Percentiles rank a stretch among this genome's conserved stretches.
These are phyloP conservation scores for Dactylella cylindrospora DNA, from an alignment of 2,329 filamentous ascomycete genomes.

Conservation along the genomic window DNA sequence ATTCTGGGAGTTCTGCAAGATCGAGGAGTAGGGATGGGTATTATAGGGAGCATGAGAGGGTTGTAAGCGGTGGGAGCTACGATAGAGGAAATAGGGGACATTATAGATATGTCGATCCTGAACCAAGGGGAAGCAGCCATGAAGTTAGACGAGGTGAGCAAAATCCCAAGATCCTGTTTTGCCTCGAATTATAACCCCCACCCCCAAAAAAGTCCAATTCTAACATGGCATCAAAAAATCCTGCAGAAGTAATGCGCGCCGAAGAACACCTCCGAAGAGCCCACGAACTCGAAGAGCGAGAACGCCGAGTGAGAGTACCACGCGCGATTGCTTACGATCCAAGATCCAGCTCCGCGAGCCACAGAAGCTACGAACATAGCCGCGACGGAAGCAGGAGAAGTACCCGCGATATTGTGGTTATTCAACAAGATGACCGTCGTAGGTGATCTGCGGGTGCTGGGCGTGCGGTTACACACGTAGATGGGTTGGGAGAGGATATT, in stretches of 20 bases:
- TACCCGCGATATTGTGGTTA: slow-evolving; percentile 28
- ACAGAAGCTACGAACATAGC: slow-evolving; percentile 36
- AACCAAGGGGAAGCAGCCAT: slow-evolving; percentile 17
- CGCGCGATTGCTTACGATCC: slow-evolving; percentile 43
- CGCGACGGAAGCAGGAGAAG: slow-evolving; percentile 29
- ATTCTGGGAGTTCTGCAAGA: slow-evolving; percentile 38
- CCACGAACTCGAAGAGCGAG: slow-evolving; percentile 33
- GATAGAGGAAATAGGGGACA: slow-evolving; percentile 39
- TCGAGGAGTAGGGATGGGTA: slow-evolving; percentile 45
- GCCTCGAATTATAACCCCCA: not conserved
- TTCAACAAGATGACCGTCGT: slow-evolving; percentile 31
- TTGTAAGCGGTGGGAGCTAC: slow-evolving; percentile 39
- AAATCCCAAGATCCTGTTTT: not conserved
- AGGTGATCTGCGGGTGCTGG: not conserved
- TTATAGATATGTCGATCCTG: slow-evolving; percentile 46
- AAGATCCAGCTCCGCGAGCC: slow-evolving; percentile 34
- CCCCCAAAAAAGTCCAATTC: not conserved
- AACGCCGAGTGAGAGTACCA: slow-evolving; percentile 15
- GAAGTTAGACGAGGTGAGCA: slow-evolving; percentile 27
- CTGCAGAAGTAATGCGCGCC: slow-evolving; percentile 48
- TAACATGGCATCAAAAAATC: not conserved
- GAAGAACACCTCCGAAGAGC: slow-evolving; percentile 38
- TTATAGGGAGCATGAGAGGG: slow-evolving; percentile 47
- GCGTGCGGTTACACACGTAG: too few species aligned
- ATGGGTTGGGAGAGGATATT: too few species aligned